A percentile compares a stretch with the other conserved stretches of the same genome.
phyloP scores from a whole-genome alignment of 2,329 filamentous ascomycete species.

The Ophiostoma himal-ulmi region DNA sequence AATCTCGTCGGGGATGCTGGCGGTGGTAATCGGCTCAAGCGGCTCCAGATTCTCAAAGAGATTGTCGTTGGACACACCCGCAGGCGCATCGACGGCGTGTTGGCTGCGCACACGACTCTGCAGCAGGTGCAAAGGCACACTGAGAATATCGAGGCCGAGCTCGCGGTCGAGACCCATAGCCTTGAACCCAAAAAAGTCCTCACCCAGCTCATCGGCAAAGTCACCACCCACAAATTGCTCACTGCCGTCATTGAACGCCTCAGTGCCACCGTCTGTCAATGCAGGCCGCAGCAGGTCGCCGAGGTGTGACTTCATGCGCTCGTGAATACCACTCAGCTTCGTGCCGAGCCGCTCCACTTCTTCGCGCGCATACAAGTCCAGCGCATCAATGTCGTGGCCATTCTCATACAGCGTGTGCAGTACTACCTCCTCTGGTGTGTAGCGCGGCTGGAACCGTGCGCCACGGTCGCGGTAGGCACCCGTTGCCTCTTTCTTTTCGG shows the following conservation, averaged over 20 bases:
- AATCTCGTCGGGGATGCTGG: conserved; percentile 73
- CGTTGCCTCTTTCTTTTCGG: conserved; percentile 63
- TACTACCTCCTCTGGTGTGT: conserved; percentile 77
- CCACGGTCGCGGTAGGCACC: conserved; percentile 38
- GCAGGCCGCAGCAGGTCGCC: conserved; percentile 91
- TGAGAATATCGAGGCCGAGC: conserved; percentile 78
- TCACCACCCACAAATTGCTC: conserved; percentile 96
- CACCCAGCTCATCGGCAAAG: conserved; percentile 94
- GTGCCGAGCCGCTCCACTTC: conserved; percentile 80
- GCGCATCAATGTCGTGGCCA: conserved; percentile 70
- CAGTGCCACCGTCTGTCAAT: conserved; percentile 69
- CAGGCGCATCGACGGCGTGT: conserved; percentile 66
- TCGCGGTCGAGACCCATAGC: conserved; percentile 89
- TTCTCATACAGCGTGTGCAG: conserved; percentile 80
- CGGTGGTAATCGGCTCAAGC: conserved; percentile 70
- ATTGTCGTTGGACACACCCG: conserved; percentile 52
- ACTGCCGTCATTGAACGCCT: conserved; percentile 93
- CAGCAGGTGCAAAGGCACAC: conserved; percentile 87
- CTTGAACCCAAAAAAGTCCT: conserved; percentile 98
- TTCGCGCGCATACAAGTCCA: conserved; percentile 86
- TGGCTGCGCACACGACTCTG: conserved; percentile 84
- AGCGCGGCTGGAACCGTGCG: conserved; percentile 54
- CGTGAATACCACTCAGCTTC: conserved; percentile 79
- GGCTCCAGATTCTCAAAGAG: conserved; percentile 63
- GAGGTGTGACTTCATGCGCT: conserved; percentile 88